A percentile compares a stretch with the other conserved stretches of the same genome.
Conservation (phyloP, 805 yeast species). For the Saturnispora bothae region DNA sequence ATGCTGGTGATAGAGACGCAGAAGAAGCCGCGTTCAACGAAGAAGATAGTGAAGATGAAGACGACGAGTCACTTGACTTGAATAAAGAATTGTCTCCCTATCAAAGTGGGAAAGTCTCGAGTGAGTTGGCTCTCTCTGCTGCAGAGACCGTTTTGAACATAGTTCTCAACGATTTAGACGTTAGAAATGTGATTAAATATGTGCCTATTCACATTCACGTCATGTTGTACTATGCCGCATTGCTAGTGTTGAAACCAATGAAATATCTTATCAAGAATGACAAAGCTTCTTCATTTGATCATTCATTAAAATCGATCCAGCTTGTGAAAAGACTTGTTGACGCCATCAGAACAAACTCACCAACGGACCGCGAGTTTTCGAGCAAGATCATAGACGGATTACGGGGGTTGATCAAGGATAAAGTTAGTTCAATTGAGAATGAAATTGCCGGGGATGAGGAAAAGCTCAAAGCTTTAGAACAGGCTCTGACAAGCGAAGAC, state of each 20-base stretch:
- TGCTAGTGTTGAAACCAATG: conserved; percentile 43
- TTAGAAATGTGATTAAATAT: conserved; percentile 42
- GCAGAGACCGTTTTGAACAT: conserved; percentile 53
- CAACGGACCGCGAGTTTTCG: conserved; percentile 45
- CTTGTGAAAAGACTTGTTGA: conserved; percentile 35
- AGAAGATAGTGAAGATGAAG: conserved; percentile 14
- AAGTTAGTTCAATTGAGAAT: conserved; percentile 15
- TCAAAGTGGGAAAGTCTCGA: conserved; percentile 22
- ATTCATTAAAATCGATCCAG: conserved; percentile 30
- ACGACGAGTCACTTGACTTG: conserved; percentile 9
- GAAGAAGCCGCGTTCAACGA: conserved; percentile 20
- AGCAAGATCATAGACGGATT: conserved; percentile 28
- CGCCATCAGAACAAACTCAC: conserved; percentile 34
- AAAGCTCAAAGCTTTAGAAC: conserved; percentile 6
- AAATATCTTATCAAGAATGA: conserved; percentile 19
- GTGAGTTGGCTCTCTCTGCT: conserved; percentile 47
- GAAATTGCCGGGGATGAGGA: conserved; percentile 11
- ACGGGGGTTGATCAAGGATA: conserved; percentile 21
- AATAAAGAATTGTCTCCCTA: conserved; percentile 18
- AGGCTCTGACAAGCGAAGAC: conserved; percentile 13
- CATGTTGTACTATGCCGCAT: conserved; percentile 59
- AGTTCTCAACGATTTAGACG: conserved; percentile 50
- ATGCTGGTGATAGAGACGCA: conserved; percentile 12
- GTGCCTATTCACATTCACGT: conserved; percentile 67
- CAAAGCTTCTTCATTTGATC: conserved; percentile 16